A percentile compares a stretch with the other conserved stretches of the same genome.
phyloP scores from a whole-genome alignment of 1,139 yeast genomes.

The Entelexis sorbosivorans region DNA sequence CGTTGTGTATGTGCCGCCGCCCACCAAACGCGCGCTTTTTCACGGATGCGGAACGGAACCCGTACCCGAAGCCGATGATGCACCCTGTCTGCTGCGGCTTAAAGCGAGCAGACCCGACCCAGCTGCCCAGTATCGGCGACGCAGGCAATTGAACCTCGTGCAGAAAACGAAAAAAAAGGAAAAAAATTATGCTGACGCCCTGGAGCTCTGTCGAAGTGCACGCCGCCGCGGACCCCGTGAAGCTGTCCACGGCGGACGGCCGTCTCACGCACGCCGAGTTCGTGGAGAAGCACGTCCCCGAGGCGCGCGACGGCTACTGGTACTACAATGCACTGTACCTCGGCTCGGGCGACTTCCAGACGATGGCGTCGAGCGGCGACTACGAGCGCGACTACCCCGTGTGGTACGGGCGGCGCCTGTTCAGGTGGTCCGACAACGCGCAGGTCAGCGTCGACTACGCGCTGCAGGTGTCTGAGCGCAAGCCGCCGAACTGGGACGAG shows the following conservation, averaged over 20 bases:
- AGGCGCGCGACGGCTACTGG: constrained; percentile 37
- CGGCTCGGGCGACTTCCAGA: constrained; percentile 61
- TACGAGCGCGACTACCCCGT: constrained; percentile 44
- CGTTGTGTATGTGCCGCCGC: too few species aligned
- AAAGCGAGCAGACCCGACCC: too few species aligned
- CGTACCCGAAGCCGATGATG: not conserved
- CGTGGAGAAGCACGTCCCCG: constrained; percentile 37
- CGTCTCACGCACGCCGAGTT: constrained; percentile 34
- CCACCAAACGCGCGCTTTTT: not conserved
- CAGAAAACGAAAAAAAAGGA: too few species aligned
- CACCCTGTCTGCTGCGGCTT: not conserved
- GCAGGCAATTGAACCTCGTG: too few species aligned
- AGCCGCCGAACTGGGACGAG: constrained; percentile 42
- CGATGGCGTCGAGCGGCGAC: constrained; percentile 52
- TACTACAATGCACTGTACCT: constrained; percentile 44
- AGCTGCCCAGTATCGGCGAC: too few species aligned
- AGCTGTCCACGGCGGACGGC: constrained; percentile 18
- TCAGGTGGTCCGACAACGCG: constrained; percentile 52
- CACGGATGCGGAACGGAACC: not conserved
- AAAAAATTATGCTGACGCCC: not conserved
- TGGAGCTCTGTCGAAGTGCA: constrained; percentile 19
- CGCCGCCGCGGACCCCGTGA: constrained; percentile 18
- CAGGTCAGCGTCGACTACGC: constrained; percentile 71
- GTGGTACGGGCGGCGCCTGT: constrained; percentile 66
- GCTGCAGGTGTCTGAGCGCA: constrained; percentile 29